Evolutionary conservation across 345 rosid genomes (phyloP), one percentile per base, ranked within the genome.

Genomic region (Clausena lansium): DNA sequence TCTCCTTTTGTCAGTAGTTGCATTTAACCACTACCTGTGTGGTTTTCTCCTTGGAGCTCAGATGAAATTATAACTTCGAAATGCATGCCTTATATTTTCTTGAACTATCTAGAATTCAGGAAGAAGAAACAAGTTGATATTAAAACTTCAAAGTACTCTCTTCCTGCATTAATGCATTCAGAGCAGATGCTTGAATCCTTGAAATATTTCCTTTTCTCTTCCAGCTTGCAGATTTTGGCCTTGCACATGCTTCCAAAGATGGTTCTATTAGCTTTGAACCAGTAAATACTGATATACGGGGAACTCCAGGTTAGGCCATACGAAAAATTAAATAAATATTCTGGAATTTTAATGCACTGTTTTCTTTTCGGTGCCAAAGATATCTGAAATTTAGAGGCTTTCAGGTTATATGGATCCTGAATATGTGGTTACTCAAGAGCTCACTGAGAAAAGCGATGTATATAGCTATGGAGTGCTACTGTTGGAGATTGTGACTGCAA

Each of bases 181-280:
- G 24, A 74, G 22, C 30, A 6, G 47, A 33, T 64, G n/a, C 28
- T 47, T 47, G n/a, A 64, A n/a, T 75, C 74, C 64, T 73, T 24
- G 17, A 62, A 54, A 41, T 71, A 22, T 33, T 70, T 68, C 66
- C 25, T 35, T 36, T 66, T 80, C 58, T 65, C 54, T 28, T 84
- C 78, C 89, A 95, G 99, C 86, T 95, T 87, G 98, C 99, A 52
- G 99, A 95, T 91, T 95, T 95, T 73, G 99, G 99, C 71, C 97
- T 92, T 67, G 94, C 90, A 28, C 94, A 91, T 87, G 91, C 98
- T 85, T 91, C 98, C 50, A 95, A 91, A 82, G 92, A 91, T 79
- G 94, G 97, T 64, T 95, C 99, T 57, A 81, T 95, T 78, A 85
- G 88, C 86, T 95, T 93, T 54, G 99, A 93, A 78, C 98, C 97